Conservation (phyloP, 768 basidiomycete genomes). For the Neoboletus subvelutipes region DNA sequence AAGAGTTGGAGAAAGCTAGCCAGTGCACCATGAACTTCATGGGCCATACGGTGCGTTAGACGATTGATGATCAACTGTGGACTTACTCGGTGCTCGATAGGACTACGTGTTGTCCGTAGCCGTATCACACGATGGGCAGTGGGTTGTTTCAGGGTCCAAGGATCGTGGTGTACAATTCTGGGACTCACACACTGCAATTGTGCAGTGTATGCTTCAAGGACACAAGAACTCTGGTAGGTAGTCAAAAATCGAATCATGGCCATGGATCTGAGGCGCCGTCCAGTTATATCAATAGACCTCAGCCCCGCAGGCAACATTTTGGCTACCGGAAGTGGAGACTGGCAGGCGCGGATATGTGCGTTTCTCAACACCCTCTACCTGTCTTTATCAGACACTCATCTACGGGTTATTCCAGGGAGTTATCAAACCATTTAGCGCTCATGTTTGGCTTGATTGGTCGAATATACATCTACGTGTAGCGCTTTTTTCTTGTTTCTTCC, state of each 20-base stretch:
- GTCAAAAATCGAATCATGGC: not conserved
- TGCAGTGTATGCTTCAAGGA: slow-evolving; percentile 91
- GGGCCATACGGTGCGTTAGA: slow-evolving; percentile 73
- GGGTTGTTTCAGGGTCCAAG: slow-evolving; percentile 95
- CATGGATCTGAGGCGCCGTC: slow-evolving; percentile 7
- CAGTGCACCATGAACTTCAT: slow-evolving; percentile 80
- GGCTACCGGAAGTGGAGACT: slow-evolving; percentile 72
- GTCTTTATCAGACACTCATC: slow-evolving; percentile 1
- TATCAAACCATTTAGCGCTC: slow-evolving; percentile 29
- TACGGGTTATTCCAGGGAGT: slow-evolving; percentile 23
- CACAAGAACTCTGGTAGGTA: slow-evolving; percentile 64
- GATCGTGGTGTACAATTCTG: slow-evolving; percentile 96
- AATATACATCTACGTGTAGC: slow-evolving; percentile 27
- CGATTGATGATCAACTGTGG: not conserved
- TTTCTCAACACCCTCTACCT: slow-evolving; percentile 9
- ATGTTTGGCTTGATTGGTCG: slow-evolving; percentile 4
- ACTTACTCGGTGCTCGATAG: slow-evolving; percentile 30
- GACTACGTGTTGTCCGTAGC: slow-evolving; percentile 75
- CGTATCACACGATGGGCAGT: slow-evolving; percentile 88
- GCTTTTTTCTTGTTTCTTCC: slow-evolving; percentile 26
- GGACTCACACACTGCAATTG: slow-evolving; percentile 73
- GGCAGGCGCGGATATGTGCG: slow-evolving; percentile 68
- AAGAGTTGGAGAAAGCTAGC: slow-evolving; percentile 50
- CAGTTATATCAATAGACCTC: slow-evolving; percentile 73
- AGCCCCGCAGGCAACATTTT: slow-evolving; percentile 58